phyloP scores from a whole-genome alignment of 2,329 filamentous ascomycete species.

The Berkeleyomyces basicola region DNA sequence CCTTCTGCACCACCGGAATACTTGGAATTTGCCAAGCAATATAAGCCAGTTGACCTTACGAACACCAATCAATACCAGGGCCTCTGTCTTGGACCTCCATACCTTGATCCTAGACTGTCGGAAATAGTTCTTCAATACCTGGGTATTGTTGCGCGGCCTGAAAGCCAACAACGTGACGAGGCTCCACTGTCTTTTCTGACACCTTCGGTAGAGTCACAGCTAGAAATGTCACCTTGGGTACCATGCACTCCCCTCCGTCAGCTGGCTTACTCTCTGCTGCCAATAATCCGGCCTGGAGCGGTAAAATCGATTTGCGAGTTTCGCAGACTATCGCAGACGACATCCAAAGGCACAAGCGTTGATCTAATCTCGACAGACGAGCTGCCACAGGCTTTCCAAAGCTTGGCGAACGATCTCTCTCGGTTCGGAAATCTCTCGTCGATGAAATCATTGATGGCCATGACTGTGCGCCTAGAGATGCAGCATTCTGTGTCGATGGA shows the following conservation, averaged over 20 bases:
- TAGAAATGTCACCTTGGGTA: constrained; percentile 32
- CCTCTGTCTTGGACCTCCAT: not conserved
- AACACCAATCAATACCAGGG: not conserved
- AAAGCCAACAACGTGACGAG: constrained; percentile 9
- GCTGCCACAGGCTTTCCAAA: constrained; percentile 15
- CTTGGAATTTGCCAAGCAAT: not conserved
- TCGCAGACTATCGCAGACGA: constrained; percentile 19
- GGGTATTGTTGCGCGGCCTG: constrained; percentile 14
- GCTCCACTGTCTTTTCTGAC: constrained; percentile 42
- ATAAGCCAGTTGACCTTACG: constrained; percentile 4
- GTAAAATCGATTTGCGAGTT: constrained; percentile 21
- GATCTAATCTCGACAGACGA: constrained; percentile 18
- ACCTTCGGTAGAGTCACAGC: constrained; percentile 36
- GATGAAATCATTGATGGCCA: constrained; percentile 3
- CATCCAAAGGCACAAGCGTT: constrained; percentile 8
- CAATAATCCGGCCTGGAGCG: constrained; percentile 14
- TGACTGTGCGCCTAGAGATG: constrained; percentile 13
- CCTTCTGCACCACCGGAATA: not conserved
- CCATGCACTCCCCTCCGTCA: constrained; percentile 32
- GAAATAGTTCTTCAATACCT: constrained; percentile 22
- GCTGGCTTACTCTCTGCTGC: constrained; percentile 37
- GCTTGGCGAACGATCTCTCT: not conserved
- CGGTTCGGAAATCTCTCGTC: not conserved
- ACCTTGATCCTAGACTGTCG: constrained; percentile 25
- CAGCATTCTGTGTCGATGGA: constrained; percentile 17